These are phyloP conservation scores for Anthracocystis setariae DNA, from an alignment of 1,284 basidiomycete genomes.

Conservation along the genomic window DNA sequence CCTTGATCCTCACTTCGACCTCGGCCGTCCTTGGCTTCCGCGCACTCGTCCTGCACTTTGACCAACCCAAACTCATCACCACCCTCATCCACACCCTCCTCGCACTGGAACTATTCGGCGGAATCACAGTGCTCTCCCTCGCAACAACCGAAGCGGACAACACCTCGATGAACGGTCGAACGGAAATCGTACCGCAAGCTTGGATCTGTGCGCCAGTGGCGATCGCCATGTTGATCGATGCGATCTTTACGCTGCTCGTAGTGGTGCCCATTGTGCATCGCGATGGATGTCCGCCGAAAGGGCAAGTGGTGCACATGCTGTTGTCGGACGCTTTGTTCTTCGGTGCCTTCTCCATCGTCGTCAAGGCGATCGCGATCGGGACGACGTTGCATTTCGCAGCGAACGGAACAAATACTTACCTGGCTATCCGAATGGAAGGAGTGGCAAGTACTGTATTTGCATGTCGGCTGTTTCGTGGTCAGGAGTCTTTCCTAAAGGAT, in stretches of 20 bases:
- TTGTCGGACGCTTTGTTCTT: slow-evolving; percentile 30
- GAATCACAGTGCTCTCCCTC: slow-evolving; percentile 3
- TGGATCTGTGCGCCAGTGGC: slow-evolving; percentile 17
- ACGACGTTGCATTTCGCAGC: background rate
- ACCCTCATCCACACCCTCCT: slow-evolving; percentile 12
- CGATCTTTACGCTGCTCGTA: slow-evolving; percentile 21
- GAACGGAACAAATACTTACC: slow-evolving; percentile 8
- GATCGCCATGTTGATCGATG: slow-evolving; percentile 21
- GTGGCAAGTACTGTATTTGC: slow-evolving; percentile 33
- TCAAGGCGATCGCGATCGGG: slow-evolving; percentile 16
- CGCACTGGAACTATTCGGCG: background rate
- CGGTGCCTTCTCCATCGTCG: slow-evolving; percentile 16
- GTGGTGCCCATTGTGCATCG: slow-evolving; percentile 17
- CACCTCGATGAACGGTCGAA: too few species aligned
- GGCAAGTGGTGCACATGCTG: slow-evolving; percentile 26
- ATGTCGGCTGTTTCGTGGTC: slow-evolving; percentile 31
- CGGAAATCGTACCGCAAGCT: slow-evolving; percentile 6
- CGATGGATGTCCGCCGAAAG: slow-evolving; percentile 1
- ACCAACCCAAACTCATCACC: slow-evolving; percentile 8
- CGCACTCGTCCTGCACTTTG: slow-evolving; percentile 23
- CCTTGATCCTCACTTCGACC: slow-evolving; percentile 25
- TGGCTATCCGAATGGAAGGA: slow-evolving; percentile 19
- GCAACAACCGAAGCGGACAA: background rate
- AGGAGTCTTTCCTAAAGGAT: slow-evolving; percentile 16
- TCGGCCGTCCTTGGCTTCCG: slow-evolving; percentile 31